Conservation (phyloP, 768 basidiomycete genomes). For the Kwoniella mangroviensis region DNA sequence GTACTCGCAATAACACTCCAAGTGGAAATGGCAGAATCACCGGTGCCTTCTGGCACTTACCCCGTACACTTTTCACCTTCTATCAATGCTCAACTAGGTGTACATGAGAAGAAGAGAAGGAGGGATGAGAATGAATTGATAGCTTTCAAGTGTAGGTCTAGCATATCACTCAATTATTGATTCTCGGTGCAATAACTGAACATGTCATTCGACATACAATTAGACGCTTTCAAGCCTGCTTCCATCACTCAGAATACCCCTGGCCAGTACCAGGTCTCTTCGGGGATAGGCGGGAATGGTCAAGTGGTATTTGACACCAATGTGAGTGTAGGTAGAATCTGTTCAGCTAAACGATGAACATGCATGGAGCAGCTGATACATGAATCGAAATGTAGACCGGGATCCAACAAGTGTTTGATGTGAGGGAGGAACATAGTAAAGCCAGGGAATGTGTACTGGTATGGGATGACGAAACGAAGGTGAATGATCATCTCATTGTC, state of each 20-base stretch:
- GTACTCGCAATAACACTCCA: not conserved
- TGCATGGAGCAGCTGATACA: too few species aligned
- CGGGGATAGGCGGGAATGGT: slow-evolving; percentile 13
- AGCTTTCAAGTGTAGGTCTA: slow-evolving; percentile 39
- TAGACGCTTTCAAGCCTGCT: slow-evolving; percentile 49
- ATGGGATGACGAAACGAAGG: slow-evolving; percentile 35
- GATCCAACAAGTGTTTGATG: slow-evolving; percentile 45
- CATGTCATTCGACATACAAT: not conserved
- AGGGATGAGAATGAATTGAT: slow-evolving; percentile 27
- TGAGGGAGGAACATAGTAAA: slow-evolving; percentile 40
- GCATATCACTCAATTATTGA: not conserved
- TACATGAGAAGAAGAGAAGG: slow-evolving; percentile 14
- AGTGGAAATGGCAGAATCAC: slow-evolving; percentile 12
- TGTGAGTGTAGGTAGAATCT: not conserved
- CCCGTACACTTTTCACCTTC: slow-evolving; percentile 18
- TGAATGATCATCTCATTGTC: slow-evolving; percentile 18
- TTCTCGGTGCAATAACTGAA: not conserved
- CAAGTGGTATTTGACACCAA: slow-evolving; percentile 12
- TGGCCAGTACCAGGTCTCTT: slow-evolving; percentile 17
- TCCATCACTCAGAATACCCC: slow-evolving; percentile 40
- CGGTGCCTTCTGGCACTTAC: slow-evolving; percentile 20
- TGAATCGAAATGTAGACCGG: slow-evolving; percentile 25
- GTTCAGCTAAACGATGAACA: not conserved
- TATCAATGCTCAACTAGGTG: not conserved
- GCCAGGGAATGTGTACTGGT: slow-evolving; percentile 47